phyloP scores from a whole-genome alignment of 2,329 filamentous ascomycete species.

The Alternaria infectoria region DNA sequence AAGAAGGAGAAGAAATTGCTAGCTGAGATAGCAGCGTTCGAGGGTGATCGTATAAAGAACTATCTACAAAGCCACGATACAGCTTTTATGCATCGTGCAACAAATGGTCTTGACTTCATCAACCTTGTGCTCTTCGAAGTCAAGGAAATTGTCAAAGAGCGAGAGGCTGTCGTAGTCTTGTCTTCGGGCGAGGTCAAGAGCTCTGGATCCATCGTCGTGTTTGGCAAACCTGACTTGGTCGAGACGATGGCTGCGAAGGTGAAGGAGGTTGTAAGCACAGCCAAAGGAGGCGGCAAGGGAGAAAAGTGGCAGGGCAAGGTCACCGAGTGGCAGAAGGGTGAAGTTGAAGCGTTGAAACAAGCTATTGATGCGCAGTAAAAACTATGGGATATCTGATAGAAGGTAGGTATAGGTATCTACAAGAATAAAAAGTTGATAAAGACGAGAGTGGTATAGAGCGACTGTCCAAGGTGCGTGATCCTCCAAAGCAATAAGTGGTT shows the following conservation, averaged over 20 bases:
- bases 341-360: slow-evolving; percentile 35
- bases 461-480: not conserved
- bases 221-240: slow-evolving; percentile 34
- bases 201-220: slow-evolving; percentile 35
- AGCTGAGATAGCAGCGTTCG: slow-evolving; percentile 35
- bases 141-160: slow-evolving; percentile 30
- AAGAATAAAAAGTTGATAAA: not conserved
- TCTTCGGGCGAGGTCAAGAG: slow-evolving; percentile 37
- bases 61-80: slow-evolving; percentile 16
- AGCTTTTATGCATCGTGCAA: slow-evolving; percentile 33
- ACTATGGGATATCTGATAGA: not conserved
- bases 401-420: not conserved
- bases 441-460: not conserved
- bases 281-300: slow-evolving; percentile 42
- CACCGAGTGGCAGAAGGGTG: slow-evolving; percentile 40
- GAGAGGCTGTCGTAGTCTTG: slow-evolving; percentile 31
- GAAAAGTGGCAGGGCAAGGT: slow-evolving; percentile 46
- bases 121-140: slow-evolving; percentile 37
- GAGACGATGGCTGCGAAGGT: slow-evolving; percentile 30
- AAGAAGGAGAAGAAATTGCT: slow-evolving; percentile 40
- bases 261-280: slow-evolving; percentile 32
- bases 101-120: slow-evolving; percentile 40
- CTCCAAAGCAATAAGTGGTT: not conserved
- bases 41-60: slow-evolving; percentile 31
- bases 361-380: slow-evolving; percentile 20